These are phyloP conservation scores for Suillus lakei DNA, from an alignment of 768 basidiomycete genomes.

Conservation along the genomic window DNA sequence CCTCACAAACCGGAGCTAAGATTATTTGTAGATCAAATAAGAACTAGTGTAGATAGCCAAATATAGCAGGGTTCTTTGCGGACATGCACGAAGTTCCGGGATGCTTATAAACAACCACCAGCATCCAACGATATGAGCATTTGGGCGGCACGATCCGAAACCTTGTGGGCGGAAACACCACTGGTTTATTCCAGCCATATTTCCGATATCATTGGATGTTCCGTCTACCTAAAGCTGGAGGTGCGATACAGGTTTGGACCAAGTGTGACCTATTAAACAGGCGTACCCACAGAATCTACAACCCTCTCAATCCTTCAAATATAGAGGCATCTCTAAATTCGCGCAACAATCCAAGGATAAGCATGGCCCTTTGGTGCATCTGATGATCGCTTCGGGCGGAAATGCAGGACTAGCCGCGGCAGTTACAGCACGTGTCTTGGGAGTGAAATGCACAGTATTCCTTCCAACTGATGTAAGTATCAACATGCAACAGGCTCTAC, in stretches of 20 bases:
- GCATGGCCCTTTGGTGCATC: constrained; percentile 59
- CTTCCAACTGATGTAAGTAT: constrained; percentile 59
- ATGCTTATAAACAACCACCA: background rate
- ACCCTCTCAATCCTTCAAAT: constrained; percentile 78
- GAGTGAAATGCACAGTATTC: constrained; percentile 67
- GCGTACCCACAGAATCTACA: constrained; percentile 61
- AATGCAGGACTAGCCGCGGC: constrained; percentile 81
- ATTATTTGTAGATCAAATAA: background rate
- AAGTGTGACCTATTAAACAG: background rate
- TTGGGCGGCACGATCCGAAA: constrained; percentile 2
- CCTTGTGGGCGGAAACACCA: constrained; percentile 67
- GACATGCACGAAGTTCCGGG: background rate
- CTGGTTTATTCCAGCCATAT: constrained; percentile 63
- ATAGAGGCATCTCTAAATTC: constrained; percentile 70
- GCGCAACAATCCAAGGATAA: constrained; percentile 52
- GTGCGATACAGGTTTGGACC: constrained; percentile 39
- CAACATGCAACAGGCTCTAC: constrained; percentile 54
- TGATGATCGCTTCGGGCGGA: constrained; percentile 77
- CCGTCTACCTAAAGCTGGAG: constrained; percentile 76
- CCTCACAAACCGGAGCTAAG: background rate
- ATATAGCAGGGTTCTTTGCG: background rate
- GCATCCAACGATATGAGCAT: constrained; percentile 12
- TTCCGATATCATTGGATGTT: constrained; percentile 53
- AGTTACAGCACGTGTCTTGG: constrained; percentile 58
- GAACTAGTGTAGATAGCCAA: background rate